These are phyloP conservation scores for Cutaneotrichosporon sp. DNA, from an alignment of 1,284 basidiomycete genomes.

Conservation along the genomic window DNA sequence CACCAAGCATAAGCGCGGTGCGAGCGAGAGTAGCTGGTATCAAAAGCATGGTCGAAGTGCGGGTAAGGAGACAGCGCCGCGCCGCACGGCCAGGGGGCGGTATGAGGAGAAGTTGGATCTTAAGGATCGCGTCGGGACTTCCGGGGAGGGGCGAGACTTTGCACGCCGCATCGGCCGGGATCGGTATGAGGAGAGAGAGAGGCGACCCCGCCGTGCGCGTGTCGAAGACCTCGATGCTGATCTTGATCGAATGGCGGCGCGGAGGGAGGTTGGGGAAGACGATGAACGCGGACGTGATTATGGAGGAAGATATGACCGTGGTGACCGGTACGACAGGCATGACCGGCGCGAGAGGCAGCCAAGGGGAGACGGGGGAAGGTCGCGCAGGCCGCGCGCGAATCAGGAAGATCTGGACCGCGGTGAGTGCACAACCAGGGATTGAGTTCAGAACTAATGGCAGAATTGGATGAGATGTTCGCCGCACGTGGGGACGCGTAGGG, in stretches of 20 bases:
- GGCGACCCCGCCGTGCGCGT: slow-evolving; percentile 15
- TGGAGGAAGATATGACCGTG: slow-evolving; percentile 1
- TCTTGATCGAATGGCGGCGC: slow-evolving; percentile 30
- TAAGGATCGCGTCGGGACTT: slow-evolving; percentile 17
- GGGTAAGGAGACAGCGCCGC: slow-evolving; percentile 33
- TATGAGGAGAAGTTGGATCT: slow-evolving; percentile 10
- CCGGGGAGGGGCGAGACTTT: slow-evolving; percentile 33
- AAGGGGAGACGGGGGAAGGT: slow-evolving; percentile 7
- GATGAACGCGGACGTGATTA: too few species aligned
- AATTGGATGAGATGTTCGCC: slow-evolving; percentile 24
- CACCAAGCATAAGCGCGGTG: slow-evolving; percentile 22
- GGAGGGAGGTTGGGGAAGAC: slow-evolving; percentile 15
- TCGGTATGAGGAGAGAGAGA: slow-evolving; percentile 19
- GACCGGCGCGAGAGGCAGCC: slow-evolving; percentile 1
- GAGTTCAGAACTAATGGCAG: slow-evolving; percentile 10
- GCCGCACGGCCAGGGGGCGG: slow-evolving; percentile 6
- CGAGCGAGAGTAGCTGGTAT: slow-evolving; percentile 39
- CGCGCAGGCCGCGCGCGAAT: slow-evolving; percentile 14
- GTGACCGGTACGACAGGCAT: background rate
- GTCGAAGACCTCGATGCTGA: slow-evolving; percentile 41
- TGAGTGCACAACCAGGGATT: slow-evolving; percentile 15
- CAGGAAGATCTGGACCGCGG: slow-evolving; percentile 41
- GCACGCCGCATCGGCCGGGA: slow-evolving; percentile 32
- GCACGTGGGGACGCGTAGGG: background rate
- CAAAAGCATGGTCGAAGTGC: slow-evolving; percentile 33